phyloP scores from a whole-genome alignment of 2,329 filamentous ascomycete species.

The Westerdykella ornata region DNA sequence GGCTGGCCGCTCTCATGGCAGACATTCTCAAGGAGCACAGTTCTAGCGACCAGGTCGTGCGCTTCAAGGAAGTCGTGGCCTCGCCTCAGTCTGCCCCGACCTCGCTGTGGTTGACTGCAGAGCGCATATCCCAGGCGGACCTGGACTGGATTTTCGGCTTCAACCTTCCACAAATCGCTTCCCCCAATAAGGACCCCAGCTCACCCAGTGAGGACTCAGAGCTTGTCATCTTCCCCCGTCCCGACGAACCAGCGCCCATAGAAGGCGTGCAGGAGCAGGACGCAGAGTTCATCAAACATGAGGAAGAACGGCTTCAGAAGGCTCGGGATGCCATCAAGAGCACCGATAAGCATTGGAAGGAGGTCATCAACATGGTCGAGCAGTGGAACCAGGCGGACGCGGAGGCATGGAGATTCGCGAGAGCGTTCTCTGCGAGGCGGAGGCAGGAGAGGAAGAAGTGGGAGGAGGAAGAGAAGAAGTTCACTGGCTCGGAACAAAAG shows the following conservation, averaged over 20 bases:
- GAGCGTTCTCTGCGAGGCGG: conserved; percentile 59
- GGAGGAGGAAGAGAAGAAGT: conserved; percentile 63
- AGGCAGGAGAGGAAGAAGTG: conserved; percentile 59
- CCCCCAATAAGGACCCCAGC: conserved; percentile 49
- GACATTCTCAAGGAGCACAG: conserved; percentile 59
- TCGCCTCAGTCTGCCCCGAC: conserved; percentile 53
- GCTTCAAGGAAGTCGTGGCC: conserved; percentile 76
- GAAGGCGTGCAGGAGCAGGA: conserved; percentile 47
- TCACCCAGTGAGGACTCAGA: conserved; percentile 55
- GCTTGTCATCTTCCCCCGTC: conserved; percentile 40
- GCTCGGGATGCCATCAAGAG: conserved; percentile 41
- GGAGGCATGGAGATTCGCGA: conserved; percentile 69
- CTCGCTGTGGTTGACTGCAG: conserved; percentile 77
- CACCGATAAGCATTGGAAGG: conserved; percentile 24
- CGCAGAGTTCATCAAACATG: conserved; percentile 49
- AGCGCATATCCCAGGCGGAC: conserved; percentile 56
- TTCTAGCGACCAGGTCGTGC: conserved; percentile 59
- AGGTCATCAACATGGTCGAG: conserved; percentile 41
- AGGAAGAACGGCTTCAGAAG: conserved; percentile 51
- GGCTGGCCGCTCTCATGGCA: conserved; percentile 66
- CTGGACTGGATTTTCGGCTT: conserved; percentile 91
- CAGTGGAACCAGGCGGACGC: conserved; percentile 60
- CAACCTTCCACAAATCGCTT: conserved; percentile 56
- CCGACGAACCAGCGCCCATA: conserved; percentile 42
- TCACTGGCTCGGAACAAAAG: conserved; percentile 52